Base-by-base conservation (phyloP, 1,284 basidiomycete species). In the Sanghuangporus sanghuang region DNA sequence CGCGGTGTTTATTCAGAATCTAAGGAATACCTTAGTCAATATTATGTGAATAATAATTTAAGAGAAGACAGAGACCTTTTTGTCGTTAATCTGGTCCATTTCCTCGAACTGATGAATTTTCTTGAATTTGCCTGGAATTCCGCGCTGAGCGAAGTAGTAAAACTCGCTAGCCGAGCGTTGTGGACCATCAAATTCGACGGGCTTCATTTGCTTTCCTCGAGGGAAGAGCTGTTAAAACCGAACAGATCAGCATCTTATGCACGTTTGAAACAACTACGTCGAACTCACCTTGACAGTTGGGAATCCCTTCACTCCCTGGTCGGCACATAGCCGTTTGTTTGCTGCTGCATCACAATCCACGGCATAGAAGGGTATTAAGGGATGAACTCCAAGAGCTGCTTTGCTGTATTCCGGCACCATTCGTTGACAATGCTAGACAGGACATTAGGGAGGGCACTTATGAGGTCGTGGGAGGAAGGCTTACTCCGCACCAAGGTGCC, bases 291-390 rank as follows among this genome's bases (percentile, higher is more conserved):
- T 98, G 74, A 96, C 80, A 3, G 95, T 97, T 1, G 96, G 95
- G 82, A 96, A 98, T 1, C 96, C 95, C 76, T 95, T 81, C 21
- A 97, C 84, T n/a, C 86, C 85, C 78, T 93, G 91, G 66, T 93
- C 85, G 0, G 85, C 85, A 72, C 95, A 98, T 8, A 96, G 75
- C 6, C 78, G 80, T 74, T 91, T 93, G 76, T 97, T 96, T 70
- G 79, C 77, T 27, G 86, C 82, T n/a, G 82, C 87, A 70, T 98
- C 95, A 68, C 95, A 98, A 74, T 98, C 93, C 52, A 98, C 84
- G 11, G 93, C 91, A 73, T 95, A 96, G 65, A 92, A 82, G 1
- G 94, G 93, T 39, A 98, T 82, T 42, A 98, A 80, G 7, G 95
- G 94, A 64, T 87, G 80, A 23, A 97, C 82, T 1, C 85, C 89